Evolutionary conservation across 2,329 filamentous ascomycete species (phyloP), one percentile per base, ranked within the genome.

Genomic region (Davidsoniella eucalypti): DNA sequence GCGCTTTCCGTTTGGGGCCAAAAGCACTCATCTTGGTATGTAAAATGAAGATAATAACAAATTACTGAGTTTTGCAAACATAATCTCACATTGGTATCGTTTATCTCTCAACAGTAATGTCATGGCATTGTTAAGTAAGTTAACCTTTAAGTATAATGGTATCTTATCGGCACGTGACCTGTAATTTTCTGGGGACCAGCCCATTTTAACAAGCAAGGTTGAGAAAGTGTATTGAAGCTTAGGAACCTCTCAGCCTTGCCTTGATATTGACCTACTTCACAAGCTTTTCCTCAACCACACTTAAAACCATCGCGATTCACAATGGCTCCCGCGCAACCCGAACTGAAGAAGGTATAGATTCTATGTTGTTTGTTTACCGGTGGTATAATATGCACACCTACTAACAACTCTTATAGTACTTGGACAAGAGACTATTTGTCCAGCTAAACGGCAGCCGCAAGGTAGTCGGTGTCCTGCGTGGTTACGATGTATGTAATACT

Each of bases 291-390:
- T 21, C 39, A 42, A 18, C 39, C 14, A 21, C 42, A 33, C 5
- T 16, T 21, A 50, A 36, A 23, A 36, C 9, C 12, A 36, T 4
- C 38, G 29, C 44, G 23, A 29, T 42, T 51, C 41, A 84, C 73
- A 58, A 98, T 98, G 92, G 87, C 92, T 70, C 90, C 93, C 80
- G 88, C 92, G 65, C 92, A 96, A 70, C 92, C 92, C 61, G 93
- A 98, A 72, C 78, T 98, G 56, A 98, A 96, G 71, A 98, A 96
- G 80, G 92, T 93, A 69, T 23, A 58, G 12, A 16, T 21, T 12
- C 12, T 33, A 10, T 9, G 0, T 33, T 33, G 3, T 33, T 4
- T 23, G 21, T 33, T 10, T 12, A 9, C 12, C 29, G 12, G 12
- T 33, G 29, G 29, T 12, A 33, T 26, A 14, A 33, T 26, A 14